phyloP scores from a whole-genome alignment of 805 yeast genomes.

The Myxozyma kluyveri region DNA sequence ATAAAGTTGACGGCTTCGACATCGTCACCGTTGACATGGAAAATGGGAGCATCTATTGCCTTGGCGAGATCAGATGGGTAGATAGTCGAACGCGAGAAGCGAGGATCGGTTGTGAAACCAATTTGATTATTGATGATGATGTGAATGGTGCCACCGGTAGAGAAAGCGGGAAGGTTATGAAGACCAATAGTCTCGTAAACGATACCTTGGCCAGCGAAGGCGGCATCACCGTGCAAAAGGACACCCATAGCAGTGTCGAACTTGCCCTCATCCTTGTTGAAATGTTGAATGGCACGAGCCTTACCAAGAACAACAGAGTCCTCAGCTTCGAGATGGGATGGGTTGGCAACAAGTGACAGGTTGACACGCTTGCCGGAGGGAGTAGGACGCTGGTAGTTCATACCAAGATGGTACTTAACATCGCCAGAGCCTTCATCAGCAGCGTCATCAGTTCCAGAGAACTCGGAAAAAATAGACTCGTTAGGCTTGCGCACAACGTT shows the following conservation, averaged over 20 bases:
- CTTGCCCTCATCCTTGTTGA: conserved; percentile 79
- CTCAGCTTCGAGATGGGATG: conserved; percentile 98
- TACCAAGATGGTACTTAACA: conserved; percentile 98
- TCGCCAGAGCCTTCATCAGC: conserved; percentile 98
- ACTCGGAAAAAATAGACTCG: conserved; percentile 95
- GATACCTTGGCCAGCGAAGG: conserved; percentile 98
- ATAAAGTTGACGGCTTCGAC: conserved; percentile 89
- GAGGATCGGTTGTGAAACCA: conserved; percentile 99
- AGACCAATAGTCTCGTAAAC: conserved; percentile 98
- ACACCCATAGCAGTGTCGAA: conserved; percentile 87
- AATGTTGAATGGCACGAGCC: conserved; percentile 92
- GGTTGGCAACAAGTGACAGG: conserved; percentile 95
- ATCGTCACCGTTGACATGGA: conserved; percentile 99
- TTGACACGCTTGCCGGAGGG: conserved; percentile 96
- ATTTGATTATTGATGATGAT: conserved; percentile 96
- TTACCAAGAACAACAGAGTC: conserved; percentile 98
- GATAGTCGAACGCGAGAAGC: conserved; percentile 95
- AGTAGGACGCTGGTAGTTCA: conserved; percentile 98
- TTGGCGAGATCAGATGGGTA: conserved; percentile 98
- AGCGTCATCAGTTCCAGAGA: conserved; percentile 75
- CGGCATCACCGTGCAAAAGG: conserved; percentile 98
- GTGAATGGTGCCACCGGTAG: conserved; percentile 98
- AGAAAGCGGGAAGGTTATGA: conserved; percentile 85
- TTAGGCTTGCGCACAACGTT: conserved; percentile 98
- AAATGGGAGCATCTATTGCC: conserved; percentile 94